Base-by-base conservation (phyloP, 2,329 filamentous ascomycete genomes). In the Graphilbum sp. region DNA sequence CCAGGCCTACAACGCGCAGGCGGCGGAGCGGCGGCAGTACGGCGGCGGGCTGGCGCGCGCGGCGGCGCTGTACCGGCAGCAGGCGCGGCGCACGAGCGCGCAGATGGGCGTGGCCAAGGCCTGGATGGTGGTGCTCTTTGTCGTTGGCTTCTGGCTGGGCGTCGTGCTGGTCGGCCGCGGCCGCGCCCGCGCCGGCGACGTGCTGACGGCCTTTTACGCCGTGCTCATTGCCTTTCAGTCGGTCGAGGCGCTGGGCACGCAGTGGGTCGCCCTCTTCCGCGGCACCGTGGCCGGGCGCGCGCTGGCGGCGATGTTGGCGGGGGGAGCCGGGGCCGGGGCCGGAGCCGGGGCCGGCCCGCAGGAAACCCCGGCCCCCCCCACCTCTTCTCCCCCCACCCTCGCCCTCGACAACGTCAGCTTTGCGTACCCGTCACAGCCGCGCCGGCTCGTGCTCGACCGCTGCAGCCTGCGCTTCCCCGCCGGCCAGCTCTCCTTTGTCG, bases 61-160 rank as follows among this genome's bases (percentile, higher is more conserved):
- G 0, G 39, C 42, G 0, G 18, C 5, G 2, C 67, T 70, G 37
- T 93, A 85, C 46, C 58, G 75, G 11, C 59, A 69, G 15, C 82
- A 88, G 51, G 79, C 79, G 1, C 65, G 32, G 8, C 16, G 41
- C 13, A 18, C 45, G 7, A 37, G 1, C 52, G 75, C 3, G 3
- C 86, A 94, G 50, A 75, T 82, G 50, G 77, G 76, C 0, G 70
- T 80, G 35, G 67, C 83, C 37, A 76, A 79, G 34, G 72, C 92
- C 46, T 75, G 86, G 61, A 75, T 79, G 23, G 69, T 85, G 4
- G 66, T 65, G 2, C 75, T 95, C 53, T 95, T 96, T 46, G 78
- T 92, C 0, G 70, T 86, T 41, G 87, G 86, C 0, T 95, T 96
- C 50, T 94, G 83, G 73, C 93, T 87, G 48, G 87, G 86, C 0